A percentile compares a stretch with the other conserved stretches of the same genome.
These are phyloP conservation scores for Pistacia integerrima DNA, from an alignment of 345 rosid species.

Conservation along the genomic window DNA sequence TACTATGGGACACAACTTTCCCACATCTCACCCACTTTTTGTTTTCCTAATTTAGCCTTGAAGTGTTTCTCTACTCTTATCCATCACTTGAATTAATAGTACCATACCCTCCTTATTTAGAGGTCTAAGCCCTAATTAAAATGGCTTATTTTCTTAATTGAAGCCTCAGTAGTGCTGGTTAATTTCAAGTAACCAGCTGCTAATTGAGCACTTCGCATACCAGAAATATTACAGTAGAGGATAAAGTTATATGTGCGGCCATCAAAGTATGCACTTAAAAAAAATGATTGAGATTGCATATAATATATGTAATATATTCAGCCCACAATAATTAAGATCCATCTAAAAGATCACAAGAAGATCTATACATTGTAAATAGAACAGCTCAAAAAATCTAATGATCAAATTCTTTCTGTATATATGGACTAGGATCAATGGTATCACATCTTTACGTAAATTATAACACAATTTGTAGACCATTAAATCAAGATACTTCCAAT, in stretches of 20 bases:
- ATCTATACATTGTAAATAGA: too few relatives aligned
- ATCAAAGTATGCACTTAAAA: background rate
- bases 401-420: too few relatives aligned
- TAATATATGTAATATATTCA: too few relatives aligned
- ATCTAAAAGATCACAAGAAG: too few relatives aligned
- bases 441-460: too few relatives aligned
- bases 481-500: background rate
- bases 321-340: too few relatives aligned
- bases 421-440: too few relatives aligned
- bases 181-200: background rate
- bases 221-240: background rate
- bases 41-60: background rate
- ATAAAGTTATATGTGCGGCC: background rate
- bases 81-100: background rate
- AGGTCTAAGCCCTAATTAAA: background rate
- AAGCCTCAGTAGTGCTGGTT: background rate
- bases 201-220: conserved; percentile 2
- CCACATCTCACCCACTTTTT: background rate
- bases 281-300: background rate
- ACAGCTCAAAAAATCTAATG: too few relatives aligned
- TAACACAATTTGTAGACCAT: background rate
- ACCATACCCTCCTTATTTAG: background rate
- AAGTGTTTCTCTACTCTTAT: background rate
- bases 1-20: background rate
- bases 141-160: background rate